Base-by-base conservation (phyloP, 768 basidiomycete genomes). In the Trametes sanguinea region DNA sequence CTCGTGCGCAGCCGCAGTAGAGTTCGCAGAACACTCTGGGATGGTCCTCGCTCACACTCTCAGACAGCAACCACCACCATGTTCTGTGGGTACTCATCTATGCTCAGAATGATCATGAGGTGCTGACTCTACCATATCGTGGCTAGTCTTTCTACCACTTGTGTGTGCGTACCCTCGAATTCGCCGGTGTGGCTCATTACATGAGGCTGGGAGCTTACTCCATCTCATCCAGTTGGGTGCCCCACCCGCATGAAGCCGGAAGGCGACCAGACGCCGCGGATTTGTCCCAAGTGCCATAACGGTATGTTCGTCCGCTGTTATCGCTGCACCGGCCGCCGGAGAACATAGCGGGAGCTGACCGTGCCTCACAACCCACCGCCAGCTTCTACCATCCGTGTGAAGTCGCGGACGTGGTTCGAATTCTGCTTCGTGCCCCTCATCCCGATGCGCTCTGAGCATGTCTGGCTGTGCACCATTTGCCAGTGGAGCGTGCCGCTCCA, bases 401-500 rank as follows among this genome's bases (percentile, higher is more conserved):
- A 88, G 71, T 79, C 80, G 37, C 84, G 85, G 57, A 83, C 75
- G 40, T 91, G 89, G 90, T 88, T 92, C 69, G 87, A 90, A 73
- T 70, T 92, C 47, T 91, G 86, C 76, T 89, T 84, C 72, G 78
- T 92, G 13, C 90, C 87, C 27, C 74, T 92, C 58, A 73, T 92
- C 45, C 90, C 90, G 1, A 75, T 90, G 67, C 80, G 73, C 27
- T 81, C 81, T 51, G 82, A 81, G 56, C 83, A 82, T 56, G 74
- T 92, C 53, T 90, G 89, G 87, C 69, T 86, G 60, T 92, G 90
- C 73, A 78, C 78, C 27, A 89, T 87, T 61, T 92, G 90, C 69
- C 84, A 86, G 59, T 88, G 88, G 80, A 79, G 77, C 61, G 78
- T 81, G 9, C 79, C 80, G 2, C 76, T 80, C 67, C 80, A 81